These are phyloP conservation scores for Endothia cerciana DNA, from an alignment of 2,329 filamentous ascomycete species.

Conservation along the genomic window DNA sequence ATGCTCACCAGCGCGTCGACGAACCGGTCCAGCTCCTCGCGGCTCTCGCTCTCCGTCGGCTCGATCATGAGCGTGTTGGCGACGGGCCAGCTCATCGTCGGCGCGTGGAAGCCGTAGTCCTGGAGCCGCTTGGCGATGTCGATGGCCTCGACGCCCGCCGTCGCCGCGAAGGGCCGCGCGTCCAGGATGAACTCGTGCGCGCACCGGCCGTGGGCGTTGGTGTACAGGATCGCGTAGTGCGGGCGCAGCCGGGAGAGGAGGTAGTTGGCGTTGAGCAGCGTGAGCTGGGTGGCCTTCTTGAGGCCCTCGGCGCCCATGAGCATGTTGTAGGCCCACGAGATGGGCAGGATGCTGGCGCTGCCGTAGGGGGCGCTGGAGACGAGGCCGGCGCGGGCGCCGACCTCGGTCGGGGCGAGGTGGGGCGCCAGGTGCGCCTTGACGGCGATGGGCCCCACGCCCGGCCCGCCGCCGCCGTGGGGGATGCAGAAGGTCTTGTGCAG, in stretches of 20 bases:
- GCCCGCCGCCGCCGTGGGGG: constrained; percentile 91
- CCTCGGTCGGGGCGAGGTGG: constrained; percentile 66
- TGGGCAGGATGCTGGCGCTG: constrained; percentile 88
- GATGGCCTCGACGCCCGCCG: constrained; percentile 83
- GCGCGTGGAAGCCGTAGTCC: constrained; percentile 96
- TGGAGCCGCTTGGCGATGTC: constrained; percentile 96
- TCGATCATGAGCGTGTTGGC: constrained; percentile 97
- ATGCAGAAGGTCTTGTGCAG: constrained; percentile 99
- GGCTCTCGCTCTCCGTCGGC: constrained; percentile 91
- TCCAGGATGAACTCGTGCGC: constrained; percentile 98
- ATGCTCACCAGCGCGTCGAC: constrained; percentile 88
- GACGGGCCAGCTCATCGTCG: constrained; percentile 96
- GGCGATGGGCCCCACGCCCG: constrained; percentile 91
- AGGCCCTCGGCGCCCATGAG: constrained; percentile 87
- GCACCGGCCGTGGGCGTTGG: constrained; percentile 83
- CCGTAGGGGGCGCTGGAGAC: constrained; percentile 85
- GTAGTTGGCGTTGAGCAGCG: constrained; percentile 96
- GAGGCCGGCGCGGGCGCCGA: constrained; percentile 60
- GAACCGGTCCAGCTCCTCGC: constrained; percentile 91
- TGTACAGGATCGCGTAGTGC: constrained; percentile 92
- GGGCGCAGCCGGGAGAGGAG: constrained; percentile 84
- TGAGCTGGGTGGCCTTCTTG: constrained; percentile 87
- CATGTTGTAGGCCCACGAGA: constrained; percentile 93
- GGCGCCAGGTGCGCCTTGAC: constrained; percentile 80
- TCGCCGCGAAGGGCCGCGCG: constrained; percentile 80